Conservation (phyloP, 2,329 filamentous ascomycete species). For the Zymoseptoria crescenta region DNA sequence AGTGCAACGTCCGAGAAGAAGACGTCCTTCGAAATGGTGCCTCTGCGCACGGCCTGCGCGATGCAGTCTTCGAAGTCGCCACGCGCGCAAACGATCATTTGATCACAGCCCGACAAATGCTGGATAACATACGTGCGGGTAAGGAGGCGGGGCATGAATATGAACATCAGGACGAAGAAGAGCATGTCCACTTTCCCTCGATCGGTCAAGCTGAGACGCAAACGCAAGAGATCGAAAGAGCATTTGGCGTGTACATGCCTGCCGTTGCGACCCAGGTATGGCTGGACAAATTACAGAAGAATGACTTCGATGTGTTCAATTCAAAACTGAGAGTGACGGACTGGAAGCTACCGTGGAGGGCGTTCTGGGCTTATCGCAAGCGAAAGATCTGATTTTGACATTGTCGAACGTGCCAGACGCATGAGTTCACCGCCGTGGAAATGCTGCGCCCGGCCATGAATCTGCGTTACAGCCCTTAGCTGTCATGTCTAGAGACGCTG, state of each 20-base stretch:
- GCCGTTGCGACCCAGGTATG: conserved; percentile 71
- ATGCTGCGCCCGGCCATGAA: no score
- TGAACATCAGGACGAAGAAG: conserved; percentile 74
- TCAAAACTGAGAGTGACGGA: conserved; percentile 54
- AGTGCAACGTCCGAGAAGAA: conserved; percentile 73
- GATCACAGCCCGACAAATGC: conserved; percentile 87
- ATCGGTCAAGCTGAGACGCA: conserved; percentile 29
- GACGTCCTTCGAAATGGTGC: conserved; percentile 77
- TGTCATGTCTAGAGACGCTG: no score
- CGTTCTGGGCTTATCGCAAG: conserved; percentile 53
- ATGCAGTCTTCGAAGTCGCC: conserved; percentile 86
- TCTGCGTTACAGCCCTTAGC: no score
- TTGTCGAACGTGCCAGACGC: not conserved
- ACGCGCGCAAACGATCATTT: conserved; percentile 93
- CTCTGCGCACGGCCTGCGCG: conserved; percentile 69
- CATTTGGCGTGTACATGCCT: conserved; percentile 74
- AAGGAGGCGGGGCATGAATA: conserved; percentile 75
- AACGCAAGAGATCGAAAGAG: conserved; percentile 52
- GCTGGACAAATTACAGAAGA: conserved; percentile 66
- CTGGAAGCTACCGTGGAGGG: conserved; percentile 82
- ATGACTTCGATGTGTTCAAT: conserved; percentile 76
- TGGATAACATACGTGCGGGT: conserved; percentile 68
- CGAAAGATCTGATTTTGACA: conserved; percentile 38
- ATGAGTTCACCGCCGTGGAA: no score
- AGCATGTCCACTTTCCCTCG: conserved; percentile 44